Base-by-base conservation (phyloP, 345 rosid genomes). In the Pugionium dolabratum region DNA sequence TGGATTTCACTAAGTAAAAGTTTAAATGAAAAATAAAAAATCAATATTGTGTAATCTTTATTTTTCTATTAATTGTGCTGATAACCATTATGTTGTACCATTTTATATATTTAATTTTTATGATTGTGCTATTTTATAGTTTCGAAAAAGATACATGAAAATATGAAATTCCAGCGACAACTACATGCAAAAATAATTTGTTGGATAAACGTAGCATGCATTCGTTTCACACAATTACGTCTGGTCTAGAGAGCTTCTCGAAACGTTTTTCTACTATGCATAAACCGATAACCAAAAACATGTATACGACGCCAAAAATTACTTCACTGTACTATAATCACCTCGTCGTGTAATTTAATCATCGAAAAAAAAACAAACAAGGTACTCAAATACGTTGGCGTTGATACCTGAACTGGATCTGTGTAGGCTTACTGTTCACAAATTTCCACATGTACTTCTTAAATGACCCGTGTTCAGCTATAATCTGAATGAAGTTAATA, bases 381-480 rank as follows among this genome's bases (percentile, higher is more conserved):
- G 8, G 41, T 37, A 37, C 41, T 37, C 41, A 37, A 37, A 6
- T 37, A 37, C 41, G 41, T 77, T 88, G 99, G 7, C 97, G 78
- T 44, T 90, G 86, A 71, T 90, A 90, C 45, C 92, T 82, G 77
- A 86, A 82, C 71, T 78, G 84, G 83, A 84, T 83, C 47, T 90
- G 79, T 45, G 88, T 76, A 48, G 97, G 88, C 74, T 85, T 94
- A 72, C 75, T 67, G 79, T 87, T 90, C 78, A 90, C 91, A 57
- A 90, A 94, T 82, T 92, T 84, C 97, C 99, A 94, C 63, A 94
- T 78, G 64, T 90, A 94, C 80, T 76, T 81, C 79, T 86, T 82
- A 33, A 94, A 90, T 9, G 97, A 88, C 29, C 96, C 96, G 11
- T 77, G 84, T 64, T 88, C 99, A 57, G 81, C 85, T 59, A 83